Base-by-base conservation (phyloP, 192 early-diverging fungal species). In the Kickxella alabastrina region DNA sequence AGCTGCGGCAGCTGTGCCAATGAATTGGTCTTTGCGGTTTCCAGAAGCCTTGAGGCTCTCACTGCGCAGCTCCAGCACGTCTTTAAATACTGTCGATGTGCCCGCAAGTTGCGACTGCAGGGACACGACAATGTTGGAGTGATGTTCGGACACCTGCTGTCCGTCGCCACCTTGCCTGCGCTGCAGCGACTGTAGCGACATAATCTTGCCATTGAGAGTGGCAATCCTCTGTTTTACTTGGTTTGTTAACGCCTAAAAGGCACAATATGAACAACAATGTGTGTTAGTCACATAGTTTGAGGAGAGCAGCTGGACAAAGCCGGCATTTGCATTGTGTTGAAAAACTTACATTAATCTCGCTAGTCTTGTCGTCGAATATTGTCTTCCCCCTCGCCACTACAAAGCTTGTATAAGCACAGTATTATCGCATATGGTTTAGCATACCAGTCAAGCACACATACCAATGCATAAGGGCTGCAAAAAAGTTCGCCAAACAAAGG, bases 221-320 rank as follows among this genome's bases (percentile, higher is more conserved):
- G 89, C 90, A 62, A 99, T 95, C 52, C 97, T 90, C 80, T 95
- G 92, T 66, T 98, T 98, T 60, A 98, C 95, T 27, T 77, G 62
- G 36, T 87, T 85, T 13, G 92, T 92, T 52, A 99, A 81, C 71
- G 93, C 88, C 85, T 87, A 63, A 52, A 18, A 35, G n/a, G n/a
- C n/a, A n/a, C n/a, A n/a, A n/a, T n/a, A n/a, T n/a, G n/a, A n/a
- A n/a, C n/a, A n/a, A n/a, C n/a, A n/a, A n/a, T n/a, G n/a, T n/a
- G n/a, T n/a, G n/a, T n/a, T n/a, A n/a, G n/a, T n/a, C n/a, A n/a
- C n/a, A n/a, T n/a, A n/a, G n/a, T n/a, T n/a, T n/a, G n/a, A n/a
- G n/a, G n/a, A n/a, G n/a, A n/a, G n/a, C n/a, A n/a, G n/a, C n/a
- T n/a, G n/a, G n/a, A n/a, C n/a, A n/a, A n/a, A n/a, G n/a, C n/a